Conservation (phyloP, 345 rosid genomes). For the thale cress (Arabidopsis thaliana) region TAIR10.1 NC_003076.8:4963001-4963500, state of each 20-base stretch:
- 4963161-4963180: constrained; percentile 49
- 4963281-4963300: constrained; percentile 55
- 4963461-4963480: constrained; percentile 52
- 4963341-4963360: constrained; percentile 61
- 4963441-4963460: constrained; percentile 59
- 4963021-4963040: constrained; percentile 50
- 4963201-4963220: constrained; percentile 81
- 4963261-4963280: constrained; percentile 62
- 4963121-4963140: constrained; percentile 58
- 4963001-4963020: constrained; percentile 62
- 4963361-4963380: constrained; percentile 68
- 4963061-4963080: constrained; percentile 52
- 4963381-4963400: constrained; percentile 73
- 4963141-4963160: constrained; percentile 54
- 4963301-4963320: constrained; percentile 64
- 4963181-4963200: constrained; percentile 66
- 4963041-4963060: constrained; percentile 41
- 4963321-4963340: constrained; percentile 60
- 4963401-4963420: constrained; percentile 58
- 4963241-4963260: constrained; percentile 53
- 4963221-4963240: constrained; percentile 57
- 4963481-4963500: constrained; percentile 61
- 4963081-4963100: constrained; percentile 63
- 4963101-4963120: constrained; percentile 71
- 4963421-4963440: constrained; percentile 60